Base-by-base conservation (phyloP, 2,329 filamentous ascomycete species). In the Elsinoe australis region DNA sequence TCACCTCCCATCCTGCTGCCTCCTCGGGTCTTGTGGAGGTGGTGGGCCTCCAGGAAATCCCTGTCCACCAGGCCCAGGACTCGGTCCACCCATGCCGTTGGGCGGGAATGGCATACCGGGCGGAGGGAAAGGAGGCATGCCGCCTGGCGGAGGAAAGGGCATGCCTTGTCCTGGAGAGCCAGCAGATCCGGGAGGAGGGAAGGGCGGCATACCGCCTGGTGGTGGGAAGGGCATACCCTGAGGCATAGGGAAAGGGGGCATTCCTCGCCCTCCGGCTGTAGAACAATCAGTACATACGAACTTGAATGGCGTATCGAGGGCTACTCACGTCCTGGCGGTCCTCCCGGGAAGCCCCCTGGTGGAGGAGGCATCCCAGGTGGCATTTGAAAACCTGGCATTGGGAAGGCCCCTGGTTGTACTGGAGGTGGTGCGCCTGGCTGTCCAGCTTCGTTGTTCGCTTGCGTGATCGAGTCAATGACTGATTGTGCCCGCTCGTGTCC, bases 401-500 rank as follows among this genome's bases (percentile, higher is more conserved):
- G 51, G 57, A 58, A 42, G 56, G 56, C 18, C n/a, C n/a, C n/a
- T n/a, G n/a, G n/a, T n/a, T 58, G 55, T 47, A 55, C 51, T 17
- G 47, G 49, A 17, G 50, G 53, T 14, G 54, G 41, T 53, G 80
- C 80, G 61, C 82, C 80, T 55, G 83, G 81, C 67, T 95, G 88
- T 60, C 92, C 92, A 71, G 94, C 92, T 58, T 87, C 88, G 55
- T 86, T 87, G 71, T 98, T 96, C 31, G 89, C 95, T 34, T 82
- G 87, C 33, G 92, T 96, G 68, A 98, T 98, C 59, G 85, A 90
- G 71, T 98, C 92, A 65, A 98, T 98, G 59, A 98, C 92, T 42
- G 85, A 92, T 70, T 98, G 92, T 51, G 92, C 90, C 72, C 96
- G 95, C 71, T 96, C 92, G 68, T 95, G 90, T 39, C 90, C 92